A percentile compares a stretch with the other conserved stretches of the same genome.
Conservation (phyloP, 1,139 yeast species). For the Pneumocystis jirovecii region DNA sequence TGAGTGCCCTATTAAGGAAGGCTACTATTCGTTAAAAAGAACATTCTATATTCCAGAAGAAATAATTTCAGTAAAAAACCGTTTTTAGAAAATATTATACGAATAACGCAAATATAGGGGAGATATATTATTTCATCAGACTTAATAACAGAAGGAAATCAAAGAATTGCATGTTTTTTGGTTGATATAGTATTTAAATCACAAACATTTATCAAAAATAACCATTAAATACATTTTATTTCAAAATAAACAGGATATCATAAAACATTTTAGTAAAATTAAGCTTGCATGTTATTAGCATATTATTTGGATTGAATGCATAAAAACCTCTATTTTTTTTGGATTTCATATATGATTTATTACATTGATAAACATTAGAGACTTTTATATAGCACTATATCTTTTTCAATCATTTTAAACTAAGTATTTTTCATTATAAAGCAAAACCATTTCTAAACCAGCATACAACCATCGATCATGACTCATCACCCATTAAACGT, state of each 20-base stretch:
- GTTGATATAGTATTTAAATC: background rate
- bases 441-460: background rate
- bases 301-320: background rate
- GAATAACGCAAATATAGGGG: background rate
- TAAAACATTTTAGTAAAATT: background rate
- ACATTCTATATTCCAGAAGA: conserved; percentile 74
- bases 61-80: conserved; percentile 78
- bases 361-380: background rate
- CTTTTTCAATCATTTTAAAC: background rate
- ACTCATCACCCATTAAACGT: conserved; percentile 76
- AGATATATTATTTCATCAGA: background rate
- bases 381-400: background rate
- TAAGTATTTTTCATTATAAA: background rate
- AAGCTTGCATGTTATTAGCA: background rate
- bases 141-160: background rate
- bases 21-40: conserved; percentile 50
- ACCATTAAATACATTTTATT: background rate
- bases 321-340: background rate
- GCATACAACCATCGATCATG: background rate
- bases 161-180: background rate
- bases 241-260: background rate
- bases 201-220: background rate
- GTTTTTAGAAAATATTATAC: background rate
- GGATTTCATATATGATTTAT: background rate
- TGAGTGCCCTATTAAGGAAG: conserved; percentile 62